A percentile compares a stretch with the other conserved stretches of the same genome.
These are phyloP conservation scores for Chlorella sp. DNA, from an alignment of 139 green algal genomes.

Conservation along the genomic window DNA sequence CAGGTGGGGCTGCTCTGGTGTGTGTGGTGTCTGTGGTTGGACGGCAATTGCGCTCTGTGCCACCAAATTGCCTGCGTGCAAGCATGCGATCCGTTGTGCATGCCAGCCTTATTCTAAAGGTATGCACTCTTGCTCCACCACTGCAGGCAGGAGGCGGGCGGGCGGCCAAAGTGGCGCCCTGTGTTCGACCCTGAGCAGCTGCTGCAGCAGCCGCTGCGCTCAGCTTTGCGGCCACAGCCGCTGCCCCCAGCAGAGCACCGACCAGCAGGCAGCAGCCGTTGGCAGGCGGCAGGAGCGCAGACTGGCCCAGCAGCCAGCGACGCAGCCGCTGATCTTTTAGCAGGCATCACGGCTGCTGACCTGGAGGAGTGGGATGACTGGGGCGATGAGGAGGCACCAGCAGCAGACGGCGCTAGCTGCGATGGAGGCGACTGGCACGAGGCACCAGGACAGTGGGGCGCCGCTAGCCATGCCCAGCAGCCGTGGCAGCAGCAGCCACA, in stretches of 20 bases:
- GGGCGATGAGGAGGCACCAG: background rate
- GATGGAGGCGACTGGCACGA: background rate
- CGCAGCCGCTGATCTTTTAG: background rate
- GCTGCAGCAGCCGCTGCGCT: conserved; percentile 14
- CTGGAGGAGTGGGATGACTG: conserved; percentile 21
- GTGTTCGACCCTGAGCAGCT: conserved; percentile 18
- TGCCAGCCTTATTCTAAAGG: background rate
- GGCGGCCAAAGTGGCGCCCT: conserved; percentile 11
- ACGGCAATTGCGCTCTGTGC: too few relatives aligned
- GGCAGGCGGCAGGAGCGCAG: too few relatives aligned
- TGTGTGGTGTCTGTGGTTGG: too few relatives aligned
- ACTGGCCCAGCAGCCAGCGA: background rate
- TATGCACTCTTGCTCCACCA: background rate
- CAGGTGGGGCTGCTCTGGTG: background rate
- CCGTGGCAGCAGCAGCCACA: background rate
- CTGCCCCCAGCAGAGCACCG: background rate
- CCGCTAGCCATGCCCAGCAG: background rate
- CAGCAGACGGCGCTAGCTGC: background rate
- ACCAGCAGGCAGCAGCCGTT: background rate
- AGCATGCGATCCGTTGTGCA: background rate
- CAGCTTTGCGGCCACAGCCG: background rate
- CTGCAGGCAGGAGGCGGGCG: background rate
- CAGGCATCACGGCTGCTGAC: conserved; percentile 9
- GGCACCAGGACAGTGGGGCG: background rate
- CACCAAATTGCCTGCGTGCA: background rate